These are phyloP conservation scores for Fusarium sp. DNA, from an alignment of 2,329 filamentous ascomycete species.

Conservation along the genomic window DNA sequence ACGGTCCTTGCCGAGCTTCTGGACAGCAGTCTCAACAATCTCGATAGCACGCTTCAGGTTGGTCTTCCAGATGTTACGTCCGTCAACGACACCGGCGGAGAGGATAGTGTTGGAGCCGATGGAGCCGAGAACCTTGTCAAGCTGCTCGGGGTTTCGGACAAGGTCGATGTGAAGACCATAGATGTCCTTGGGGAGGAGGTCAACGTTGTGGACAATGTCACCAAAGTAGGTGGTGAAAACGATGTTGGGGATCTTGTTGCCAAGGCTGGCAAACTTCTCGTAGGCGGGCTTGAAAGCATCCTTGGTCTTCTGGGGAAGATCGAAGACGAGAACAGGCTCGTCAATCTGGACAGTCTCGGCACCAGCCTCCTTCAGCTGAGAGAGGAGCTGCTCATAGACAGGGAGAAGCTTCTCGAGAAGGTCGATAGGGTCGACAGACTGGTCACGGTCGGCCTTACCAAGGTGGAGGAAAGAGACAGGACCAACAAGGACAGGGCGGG, in stretches of 20 bases:
- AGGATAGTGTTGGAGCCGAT: slow-evolving; percentile 90
- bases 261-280: slow-evolving; percentile 83
- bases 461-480: slow-evolving; percentile 98
- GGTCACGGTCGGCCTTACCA: slow-evolving; percentile 96
- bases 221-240: slow-evolving; percentile 98
- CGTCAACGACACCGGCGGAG: slow-evolving; percentile 96
- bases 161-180: slow-evolving; percentile 94
- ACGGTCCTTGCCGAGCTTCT: slow-evolving; percentile 96
- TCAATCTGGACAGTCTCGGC: slow-evolving; percentile 98
- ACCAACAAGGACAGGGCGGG: slow-evolving; percentile 93
- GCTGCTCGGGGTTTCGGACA: slow-evolving; percentile 98
- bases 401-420: slow-evolving; percentile 93
- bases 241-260: slow-evolving; percentile 84
- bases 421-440: slow-evolving; percentile 91
- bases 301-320: slow-evolving; percentile 90
- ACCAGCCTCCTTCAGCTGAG: slow-evolving; percentile 94
- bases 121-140: slow-evolving; percentile 83
- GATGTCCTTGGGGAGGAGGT: slow-evolving; percentile 81
- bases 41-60: slow-evolving; percentile 97
- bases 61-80: slow-evolving; percentile 99
- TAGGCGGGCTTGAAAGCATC: slow-evolving; percentile 98
- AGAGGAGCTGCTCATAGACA: slow-evolving; percentile 91
- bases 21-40: slow-evolving; percentile 86
- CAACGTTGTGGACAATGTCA: slow-evolving; percentile 99
- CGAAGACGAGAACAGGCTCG: slow-evolving; percentile 96